Evolutionary conservation across 495 filamentous ascomycete genomes (phyloP).

Genomic region (Monascus purpureus): DNA sequence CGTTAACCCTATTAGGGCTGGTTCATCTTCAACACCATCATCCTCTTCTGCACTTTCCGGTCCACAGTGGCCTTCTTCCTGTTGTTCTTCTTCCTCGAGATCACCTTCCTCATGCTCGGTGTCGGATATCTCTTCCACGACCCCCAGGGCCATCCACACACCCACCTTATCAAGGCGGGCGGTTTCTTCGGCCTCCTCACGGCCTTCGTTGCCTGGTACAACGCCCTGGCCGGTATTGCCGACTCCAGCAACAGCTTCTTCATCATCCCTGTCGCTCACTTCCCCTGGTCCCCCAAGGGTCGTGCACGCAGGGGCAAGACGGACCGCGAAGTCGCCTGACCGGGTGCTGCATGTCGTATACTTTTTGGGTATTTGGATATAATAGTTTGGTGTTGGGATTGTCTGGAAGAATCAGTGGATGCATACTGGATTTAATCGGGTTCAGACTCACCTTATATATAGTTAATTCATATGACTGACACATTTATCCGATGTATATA

Average conservation of each 20-base stretch:
- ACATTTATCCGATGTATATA: too few species aligned
- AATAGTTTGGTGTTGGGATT: not conserved
- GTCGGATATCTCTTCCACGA: constrained; percentile 50
- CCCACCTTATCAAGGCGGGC: constrained; percentile 55
- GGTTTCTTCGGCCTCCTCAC: constrained; percentile 80
- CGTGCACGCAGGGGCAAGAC: constrained; percentile 37
- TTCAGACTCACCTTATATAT: too few species aligned
- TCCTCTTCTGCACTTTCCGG: constrained; percentile 77
- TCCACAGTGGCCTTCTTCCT: constrained; percentile 94
- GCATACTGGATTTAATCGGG: too few species aligned
- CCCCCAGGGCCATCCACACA: constrained; percentile 26
- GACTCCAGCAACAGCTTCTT: constrained; percentile 89
- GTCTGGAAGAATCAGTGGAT: not conserved
- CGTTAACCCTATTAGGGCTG: constrained; percentile 53
- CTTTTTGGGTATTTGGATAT: not conserved
- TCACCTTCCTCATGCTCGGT: constrained; percentile 82
- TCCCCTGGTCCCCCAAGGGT: constrained; percentile 91
- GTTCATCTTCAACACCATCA: constrained; percentile 94
- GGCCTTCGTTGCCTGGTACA: constrained; percentile 93
- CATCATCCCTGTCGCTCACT: constrained; percentile 85
- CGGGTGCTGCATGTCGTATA: not conserved
- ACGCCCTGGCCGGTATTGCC: constrained; percentile 87
- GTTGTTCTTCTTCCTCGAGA: constrained; percentile 86
- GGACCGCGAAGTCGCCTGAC: constrained; percentile 26
- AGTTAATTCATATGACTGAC: too few species aligned